Evolutionary conservation across 1,284 basidiomycete genomes (phyloP).

Genomic region (Irpex lacteus): DNA sequence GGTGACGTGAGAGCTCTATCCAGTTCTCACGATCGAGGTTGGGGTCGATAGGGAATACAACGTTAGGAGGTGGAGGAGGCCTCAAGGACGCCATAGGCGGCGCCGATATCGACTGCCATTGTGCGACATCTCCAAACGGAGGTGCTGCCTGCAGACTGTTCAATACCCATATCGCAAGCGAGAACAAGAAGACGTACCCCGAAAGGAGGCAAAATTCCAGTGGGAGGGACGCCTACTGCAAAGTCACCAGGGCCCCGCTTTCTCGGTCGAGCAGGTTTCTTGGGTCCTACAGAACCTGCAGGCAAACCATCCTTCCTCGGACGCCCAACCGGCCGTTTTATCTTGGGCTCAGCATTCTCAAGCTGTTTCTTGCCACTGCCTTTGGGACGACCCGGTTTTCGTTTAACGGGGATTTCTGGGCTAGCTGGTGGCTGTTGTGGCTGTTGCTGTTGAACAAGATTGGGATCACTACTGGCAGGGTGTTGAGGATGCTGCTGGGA

Average conservation of each 20-base stretch:
- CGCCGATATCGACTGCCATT: slow-evolving; percentile 32
- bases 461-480: slow-evolving; percentile 1
- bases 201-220: slow-evolving; percentile 16
- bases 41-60: slow-evolving; percentile 43
- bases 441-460: background rate
- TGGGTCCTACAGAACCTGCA: slow-evolving; percentile 44
- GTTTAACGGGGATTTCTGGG: slow-evolving; percentile 32
- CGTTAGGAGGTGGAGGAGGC: slow-evolving; percentile 23
- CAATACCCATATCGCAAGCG: background rate
- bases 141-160: slow-evolving; percentile 12
- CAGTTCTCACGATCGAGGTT: slow-evolving; percentile 57
- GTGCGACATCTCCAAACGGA: slow-evolving; percentile 17
- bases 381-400: slow-evolving; percentile 44
- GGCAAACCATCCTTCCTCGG: slow-evolving; percentile 59
- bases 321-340: slow-evolving; percentile 53
- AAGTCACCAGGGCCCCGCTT: slow-evolving; percentile 38
- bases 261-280: slow-evolving; percentile 34
- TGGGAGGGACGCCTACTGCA: slow-evolving; percentile 17
- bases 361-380: slow-evolving; percentile 52
- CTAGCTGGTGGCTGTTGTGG: slow-evolving; percentile 6
- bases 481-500: slow-evolving; percentile 12
- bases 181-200: slow-evolving; percentile 14
- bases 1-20: slow-evolving; percentile 50
- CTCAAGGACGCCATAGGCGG: slow-evolving; percentile 30
- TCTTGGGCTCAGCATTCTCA: slow-evolving; percentile 37